Percentiles rank a stretch among this genome's conserved stretches.
Conservation (phyloP, 2,329 filamentous ascomycete species). For the Chaetothyriales sp. region DNA sequence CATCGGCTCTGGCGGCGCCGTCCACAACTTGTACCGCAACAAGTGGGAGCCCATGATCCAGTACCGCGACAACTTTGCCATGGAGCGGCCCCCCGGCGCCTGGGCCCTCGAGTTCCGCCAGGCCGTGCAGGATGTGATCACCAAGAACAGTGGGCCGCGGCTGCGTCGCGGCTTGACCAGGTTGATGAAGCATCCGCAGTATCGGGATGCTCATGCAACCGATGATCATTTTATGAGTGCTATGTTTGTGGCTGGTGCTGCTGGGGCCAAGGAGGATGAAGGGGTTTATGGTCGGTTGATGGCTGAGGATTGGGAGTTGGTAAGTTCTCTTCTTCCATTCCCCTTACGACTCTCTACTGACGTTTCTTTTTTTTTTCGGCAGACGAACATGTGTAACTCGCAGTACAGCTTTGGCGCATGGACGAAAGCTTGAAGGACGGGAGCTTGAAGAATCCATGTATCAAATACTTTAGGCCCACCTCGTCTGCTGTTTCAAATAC, state of each 20-base stretch:
- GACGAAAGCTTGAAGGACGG: constrained; percentile 4
- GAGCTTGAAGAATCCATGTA: neutral
- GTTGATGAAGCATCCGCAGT: constrained; percentile 53
- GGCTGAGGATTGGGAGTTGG: constrained; percentile 48
- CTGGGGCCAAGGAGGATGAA: constrained; percentile 35
- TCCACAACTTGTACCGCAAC: constrained; percentile 37
- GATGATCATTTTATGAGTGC: constrained; percentile 57
- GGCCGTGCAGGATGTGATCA: constrained; percentile 45
- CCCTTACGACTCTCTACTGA: constrained; percentile 18
- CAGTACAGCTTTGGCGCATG: constrained; percentile 41
- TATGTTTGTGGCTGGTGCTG: constrained; percentile 46
- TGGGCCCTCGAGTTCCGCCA: constrained; percentile 53
- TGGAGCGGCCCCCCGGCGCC: constrained; percentile 41
- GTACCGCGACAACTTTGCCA: constrained; percentile 49
- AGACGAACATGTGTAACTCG: constrained; percentile 47
- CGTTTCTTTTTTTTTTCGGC: neutral
- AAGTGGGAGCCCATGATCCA: constrained; percentile 48
- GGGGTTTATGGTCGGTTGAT: constrained; percentile 29
- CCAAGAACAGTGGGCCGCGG: constrained; percentile 38
- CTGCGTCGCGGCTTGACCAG: constrained; percentile 42
- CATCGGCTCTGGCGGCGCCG: constrained; percentile 4
- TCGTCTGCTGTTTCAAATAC: too few species aligned
- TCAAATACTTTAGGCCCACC: neutral
- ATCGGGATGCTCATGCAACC: constrained; percentile 51
- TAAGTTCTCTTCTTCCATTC: neutral